Conservation (phyloP, 2,329 filamentous ascomycete genomes). For the Ceratocystis cacaofunesta region DNA sequence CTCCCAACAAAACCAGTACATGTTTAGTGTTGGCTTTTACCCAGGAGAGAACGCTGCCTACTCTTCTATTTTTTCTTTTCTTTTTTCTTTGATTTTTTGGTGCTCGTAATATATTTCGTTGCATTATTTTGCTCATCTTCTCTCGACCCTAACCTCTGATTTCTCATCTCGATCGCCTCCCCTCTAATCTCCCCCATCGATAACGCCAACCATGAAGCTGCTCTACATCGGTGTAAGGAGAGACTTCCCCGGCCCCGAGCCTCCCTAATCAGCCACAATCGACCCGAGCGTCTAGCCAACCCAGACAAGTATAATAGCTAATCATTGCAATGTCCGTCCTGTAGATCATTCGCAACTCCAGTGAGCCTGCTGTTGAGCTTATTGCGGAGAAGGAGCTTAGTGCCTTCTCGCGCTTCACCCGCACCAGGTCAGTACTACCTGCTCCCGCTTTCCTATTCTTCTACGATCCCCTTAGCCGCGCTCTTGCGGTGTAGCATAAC, state of each 20-base stretch:
- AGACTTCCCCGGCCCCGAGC: not conserved
- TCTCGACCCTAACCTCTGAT: not conserved
- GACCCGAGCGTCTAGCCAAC: not conserved
- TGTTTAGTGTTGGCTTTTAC: not conserved
- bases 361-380: conserved; percentile 62
- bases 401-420: conserved; percentile 67
- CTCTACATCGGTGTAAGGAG: conserved; percentile 64
- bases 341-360: conserved; percentile 69
- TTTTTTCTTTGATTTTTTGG: not conserved
- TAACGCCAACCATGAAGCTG: conserved; percentile 54
- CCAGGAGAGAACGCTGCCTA: not conserved
- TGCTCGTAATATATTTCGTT: not conserved
- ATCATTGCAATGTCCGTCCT: not conserved
- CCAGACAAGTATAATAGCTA: not conserved
- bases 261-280: not conserved
- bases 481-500: not conserved
- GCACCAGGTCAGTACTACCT: conserved; percentile 41
- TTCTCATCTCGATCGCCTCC: not conserved
- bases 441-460: not conserved
- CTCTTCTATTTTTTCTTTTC: not conserved
- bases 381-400: conserved; percentile 62
- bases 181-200: not conserved
- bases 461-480: not conserved
- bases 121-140: not conserved
- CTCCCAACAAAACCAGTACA: not conserved